These are phyloP conservation scores for Cynara cardunculus DNA, from an alignment of 129 eudicot genomes.

Conservation along the genomic window DNA sequence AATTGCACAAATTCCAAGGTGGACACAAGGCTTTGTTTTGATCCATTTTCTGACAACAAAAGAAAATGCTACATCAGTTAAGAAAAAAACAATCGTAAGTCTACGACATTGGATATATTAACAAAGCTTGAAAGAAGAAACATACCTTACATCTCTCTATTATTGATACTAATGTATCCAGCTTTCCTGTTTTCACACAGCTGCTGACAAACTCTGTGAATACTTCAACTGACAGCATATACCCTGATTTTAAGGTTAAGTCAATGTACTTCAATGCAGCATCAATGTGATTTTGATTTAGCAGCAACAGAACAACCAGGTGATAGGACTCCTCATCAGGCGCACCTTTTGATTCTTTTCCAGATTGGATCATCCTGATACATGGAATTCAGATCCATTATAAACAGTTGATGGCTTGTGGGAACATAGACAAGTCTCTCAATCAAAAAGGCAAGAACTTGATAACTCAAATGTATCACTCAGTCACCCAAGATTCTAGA, in stretches of 20 bases:
- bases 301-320: slow-evolving; percentile 58
- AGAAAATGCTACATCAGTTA: neutral
- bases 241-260: slow-evolving; percentile 62
- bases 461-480: neutral
- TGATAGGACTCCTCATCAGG: slow-evolving; percentile 87
- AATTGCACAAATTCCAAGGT: slow-evolving; percentile 61
- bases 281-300: slow-evolving; percentile 46
- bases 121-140: neutral
- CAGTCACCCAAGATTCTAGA: neutral
- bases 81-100: neutral
- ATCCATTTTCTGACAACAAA: slow-evolving; percentile 67
- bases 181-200: slow-evolving; percentile 50
- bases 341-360: slow-evolving; percentile 53
- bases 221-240: slow-evolving; percentile 48
- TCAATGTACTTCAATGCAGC: slow-evolving; percentile 72
- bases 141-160: slow-evolving; percentile 96
- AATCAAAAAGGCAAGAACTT: neutral
- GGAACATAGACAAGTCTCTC: neutral
- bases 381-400: slow-evolving; percentile 18
- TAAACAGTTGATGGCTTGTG: slow-evolving; percentile 5
- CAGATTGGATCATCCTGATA: slow-evolving; percentile 68
- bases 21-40: slow-evolving; percentile 75
- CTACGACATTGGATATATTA: neutral
- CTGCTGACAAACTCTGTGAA: slow-evolving; percentile 55
- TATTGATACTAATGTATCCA: slow-evolving; percentile 69